Evolutionary conservation across 2,329 filamentous ascomycete species (phyloP), one percentile per base, ranked within the genome.

Genomic region (Colletotrichum abscissum): DNA sequence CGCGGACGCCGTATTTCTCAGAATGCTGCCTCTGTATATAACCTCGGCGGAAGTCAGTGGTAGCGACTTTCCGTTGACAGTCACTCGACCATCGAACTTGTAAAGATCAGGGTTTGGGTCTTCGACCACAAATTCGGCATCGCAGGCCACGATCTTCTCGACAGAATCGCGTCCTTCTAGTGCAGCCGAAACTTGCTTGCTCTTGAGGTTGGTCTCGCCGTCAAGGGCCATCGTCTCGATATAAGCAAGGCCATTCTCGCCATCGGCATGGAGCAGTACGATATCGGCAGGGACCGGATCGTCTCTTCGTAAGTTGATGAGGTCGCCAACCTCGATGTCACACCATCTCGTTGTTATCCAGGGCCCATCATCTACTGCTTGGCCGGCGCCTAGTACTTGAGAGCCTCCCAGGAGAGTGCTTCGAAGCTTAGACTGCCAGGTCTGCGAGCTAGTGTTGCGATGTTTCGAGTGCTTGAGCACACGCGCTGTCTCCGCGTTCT

Each of bases 201-300:
- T 93, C 82, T 96, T 95, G 28, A 96, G 86, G 75, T 94, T 95
- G 1, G 93, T 96, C 82, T 96, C 94, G 59, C 94, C 94, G 76
- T 96, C 94, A 9, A 96, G 84, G 2, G 93, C 94, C 93, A 95
- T 95, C 1, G 94, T 96, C 77, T 96, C 94, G 65, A 95, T 90
- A 77, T 94, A 98, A 0, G 95, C 95, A 64, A 97, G 84, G 8
- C 91, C 92, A 74, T 96, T 94, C 70, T 93, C 91, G 14, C 93
- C 95, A 67, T 91, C 89, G 2, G 94, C 93, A 78, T 96, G 90
- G 24, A 98, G 85, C 42, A 98, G 85, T 2, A 95, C 88, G 63
- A 98, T 84, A 79, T 98, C 96, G 38, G 96, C 95, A 0, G 96
- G 95, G 1, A 95, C 88, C 12, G 92, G 88, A 67, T 97, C 93